Evolutionary conservation across 2,329 filamentous ascomycete genomes (phyloP), one percentile per base, ranked within the genome.

Genomic region (Penicillium capsulatum): DNA sequence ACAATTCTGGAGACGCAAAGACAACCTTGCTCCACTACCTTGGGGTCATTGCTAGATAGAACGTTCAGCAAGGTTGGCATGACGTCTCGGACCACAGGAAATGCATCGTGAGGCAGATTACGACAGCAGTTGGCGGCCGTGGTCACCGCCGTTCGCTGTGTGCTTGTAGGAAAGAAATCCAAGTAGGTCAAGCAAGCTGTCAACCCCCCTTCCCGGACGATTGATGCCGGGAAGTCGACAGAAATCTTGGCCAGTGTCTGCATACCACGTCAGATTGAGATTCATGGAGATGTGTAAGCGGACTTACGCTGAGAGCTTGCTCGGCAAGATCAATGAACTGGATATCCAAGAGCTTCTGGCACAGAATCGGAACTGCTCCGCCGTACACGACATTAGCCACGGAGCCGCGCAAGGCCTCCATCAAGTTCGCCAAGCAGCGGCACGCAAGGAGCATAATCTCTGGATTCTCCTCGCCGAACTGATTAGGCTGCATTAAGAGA

Each of bases 91-190:
- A 98, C 86, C 7, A 94, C 90, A 1, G 81, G 74, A 59, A 98
- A 98, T 0, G 88, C 94, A 57, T 97, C 92, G 54, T 91, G 84
- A 1, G 90, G 87, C 13, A 98, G 92, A 60, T 96, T 96, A 48
- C 92, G 86, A 64, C 94, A 98, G 70, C 92, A 98, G 60, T 98
- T 98, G 40, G 92, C 94, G 7, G 94, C 92, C 9, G 91, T 98
- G 3, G 90, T 97, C 6, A 98, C 92, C 5, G 92, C 92, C 10
- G 91, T 96, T 50, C 92, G 81, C 66, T 98, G 92, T 2, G 92
- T 97, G 64, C 91, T 92, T 0, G 92, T 98, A 11, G 91, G 85
- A 58, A 98, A 98, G 68, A 98, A 98, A 62, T 98, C 92, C 42
- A 98, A 77, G 61, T 92, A 97, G 0, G 87, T 94, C 50, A 98